phyloP scores from a whole-genome alignment of 805 yeast genomes.

The Yarrowia sp. region DNA sequence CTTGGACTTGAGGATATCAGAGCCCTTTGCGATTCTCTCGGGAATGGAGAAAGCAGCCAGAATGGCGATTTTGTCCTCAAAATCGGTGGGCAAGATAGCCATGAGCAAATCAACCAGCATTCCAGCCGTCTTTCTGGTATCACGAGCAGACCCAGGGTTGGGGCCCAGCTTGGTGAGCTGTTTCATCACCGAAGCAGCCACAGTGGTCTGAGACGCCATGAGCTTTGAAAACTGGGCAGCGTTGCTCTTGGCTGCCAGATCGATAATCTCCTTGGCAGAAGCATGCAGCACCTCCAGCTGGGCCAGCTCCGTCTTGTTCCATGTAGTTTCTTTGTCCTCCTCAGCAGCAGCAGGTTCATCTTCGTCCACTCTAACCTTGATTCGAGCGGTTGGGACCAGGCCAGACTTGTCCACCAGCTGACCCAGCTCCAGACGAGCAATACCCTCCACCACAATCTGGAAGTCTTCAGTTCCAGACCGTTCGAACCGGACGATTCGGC shows the following conservation, averaged over 20 bases:
- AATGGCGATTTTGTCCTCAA: slow-evolving; percentile 36
- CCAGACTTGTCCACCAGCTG: slow-evolving; percentile 26
- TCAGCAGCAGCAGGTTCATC: slow-evolving; percentile 25
- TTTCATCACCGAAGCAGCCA: slow-evolving; percentile 28
- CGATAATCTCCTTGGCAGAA: slow-evolving; percentile 29
- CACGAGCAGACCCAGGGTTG: not conserved
- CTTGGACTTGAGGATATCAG: slow-evolving; percentile 29
- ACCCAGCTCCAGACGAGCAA: slow-evolving; percentile 29
- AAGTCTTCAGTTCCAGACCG: slow-evolving; percentile 27
- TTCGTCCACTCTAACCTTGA: not conserved
- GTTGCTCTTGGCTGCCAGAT: slow-evolving; percentile 26
- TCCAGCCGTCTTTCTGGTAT: slow-evolving; percentile 34
- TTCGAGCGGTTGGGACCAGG: slow-evolving; percentile 1
- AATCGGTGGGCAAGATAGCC: slow-evolving; percentile 39
- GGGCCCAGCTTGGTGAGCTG: slow-evolving; percentile 27
- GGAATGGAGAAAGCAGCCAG: slow-evolving; percentile 35
- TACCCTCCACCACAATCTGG: slow-evolving; percentile 32
- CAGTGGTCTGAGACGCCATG: not conserved
- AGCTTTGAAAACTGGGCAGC: slow-evolving; percentile 3
- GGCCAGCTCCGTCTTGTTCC: slow-evolving; percentile 7
- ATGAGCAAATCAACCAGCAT: slow-evolving; percentile 40
- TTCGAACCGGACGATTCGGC: slow-evolving; percentile 32
- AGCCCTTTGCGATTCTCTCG: slow-evolving; percentile 35
- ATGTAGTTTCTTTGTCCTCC: not conserved
- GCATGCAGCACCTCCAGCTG: slow-evolving; percentile 29